A percentile compares a stretch with the other conserved stretches of the same genome.
These are phyloP conservation scores for Monosporascus sp. DNA, from an alignment of 2,329 filamentous ascomycete genomes.

Conservation along the genomic window DNA sequence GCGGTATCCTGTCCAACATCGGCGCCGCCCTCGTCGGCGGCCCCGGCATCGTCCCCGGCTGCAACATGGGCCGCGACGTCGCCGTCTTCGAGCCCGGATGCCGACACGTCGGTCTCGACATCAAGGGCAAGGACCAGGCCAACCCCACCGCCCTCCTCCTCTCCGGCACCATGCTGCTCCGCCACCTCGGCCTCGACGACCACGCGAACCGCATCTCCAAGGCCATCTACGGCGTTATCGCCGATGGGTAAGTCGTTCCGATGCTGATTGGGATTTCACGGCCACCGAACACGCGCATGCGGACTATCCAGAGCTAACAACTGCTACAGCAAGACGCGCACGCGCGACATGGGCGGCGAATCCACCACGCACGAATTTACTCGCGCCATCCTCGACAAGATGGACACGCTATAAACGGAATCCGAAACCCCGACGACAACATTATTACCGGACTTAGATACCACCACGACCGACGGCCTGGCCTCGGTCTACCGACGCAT, in stretches of 20 bases:
- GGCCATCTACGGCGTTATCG: conserved; percentile 71
- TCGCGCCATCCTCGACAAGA: conserved; percentile 86
- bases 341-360: conserved; percentile 91
- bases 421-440: too few relatives aligned
- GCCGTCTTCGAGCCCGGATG: conserved; percentile 98
- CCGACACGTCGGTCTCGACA: conserved; percentile 98
- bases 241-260: conserved; percentile 67
- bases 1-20: conserved; percentile 98
- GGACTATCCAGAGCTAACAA: background rate
- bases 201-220: conserved; percentile 98
- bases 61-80: conserved; percentile 98
- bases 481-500: too few relatives aligned
- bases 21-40: conserved; percentile 95
- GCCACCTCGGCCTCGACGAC: conserved; percentile 94
- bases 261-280: background rate
- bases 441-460: too few relatives aligned
- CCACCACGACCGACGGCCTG: too few relatives aligned
- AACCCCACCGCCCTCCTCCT: conserved; percentile 96
- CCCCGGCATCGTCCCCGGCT: conserved; percentile 93
- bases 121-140: conserved; percentile 99
- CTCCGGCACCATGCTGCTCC: conserved; percentile 92
- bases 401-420: conserved; percentile 65
- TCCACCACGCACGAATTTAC: conserved; percentile 94
- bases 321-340: conserved; percentile 67
- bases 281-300: background rate